Conservation (phyloP, 2,329 filamentous ascomycete genomes). For the Penicillium sp. region DNA sequence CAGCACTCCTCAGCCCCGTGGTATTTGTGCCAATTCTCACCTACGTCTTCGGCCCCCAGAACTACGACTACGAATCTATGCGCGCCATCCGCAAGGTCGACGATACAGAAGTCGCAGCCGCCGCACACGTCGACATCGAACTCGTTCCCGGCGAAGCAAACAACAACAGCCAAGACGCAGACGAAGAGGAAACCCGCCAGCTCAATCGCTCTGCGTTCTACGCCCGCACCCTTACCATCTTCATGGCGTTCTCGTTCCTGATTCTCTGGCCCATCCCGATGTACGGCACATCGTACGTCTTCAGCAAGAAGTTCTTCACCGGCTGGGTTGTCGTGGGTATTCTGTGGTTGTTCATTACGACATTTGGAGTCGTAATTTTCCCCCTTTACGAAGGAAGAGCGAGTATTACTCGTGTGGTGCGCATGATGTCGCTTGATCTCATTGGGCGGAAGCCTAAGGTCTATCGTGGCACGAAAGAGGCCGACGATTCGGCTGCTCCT, state of each 20-base stretch:
- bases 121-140: slow-evolving; percentile 67
- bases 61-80: slow-evolving; percentile 89
- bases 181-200: slow-evolving; percentile 50
- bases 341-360: slow-evolving; percentile 75
- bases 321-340: slow-evolving; percentile 78
- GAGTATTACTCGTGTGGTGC: slow-evolving; percentile 64
- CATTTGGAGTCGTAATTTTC: slow-evolving; percentile 75
- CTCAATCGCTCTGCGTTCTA: slow-evolving; percentile 58
- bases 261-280: slow-evolving; percentile 91
- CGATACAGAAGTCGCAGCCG: slow-evolving; percentile 69
- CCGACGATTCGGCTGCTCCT: slow-evolving; percentile 39
- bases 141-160: slow-evolving; percentile 56
- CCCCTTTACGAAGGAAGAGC: slow-evolving; percentile 77
- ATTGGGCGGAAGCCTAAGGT: slow-evolving; percentile 41
- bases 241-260: slow-evolving; percentile 70
- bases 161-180: slow-evolving; percentile 36
- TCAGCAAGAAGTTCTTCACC: slow-evolving; percentile 79
- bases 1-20: slow-evolving; percentile 74
- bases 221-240: slow-evolving; percentile 59
- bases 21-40: slow-evolving; percentile 78
- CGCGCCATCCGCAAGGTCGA: slow-evolving; percentile 74
- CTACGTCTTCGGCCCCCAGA: slow-evolving; percentile 66
- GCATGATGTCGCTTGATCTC: slow-evolving; percentile 64
- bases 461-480: slow-evolving; percentile 35
- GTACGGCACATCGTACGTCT: slow-evolving; percentile 81